These are phyloP conservation scores for Paecilomyces niveus DNA, from an alignment of 2,329 filamentous ascomycete genomes.

Conservation along the genomic window DNA sequence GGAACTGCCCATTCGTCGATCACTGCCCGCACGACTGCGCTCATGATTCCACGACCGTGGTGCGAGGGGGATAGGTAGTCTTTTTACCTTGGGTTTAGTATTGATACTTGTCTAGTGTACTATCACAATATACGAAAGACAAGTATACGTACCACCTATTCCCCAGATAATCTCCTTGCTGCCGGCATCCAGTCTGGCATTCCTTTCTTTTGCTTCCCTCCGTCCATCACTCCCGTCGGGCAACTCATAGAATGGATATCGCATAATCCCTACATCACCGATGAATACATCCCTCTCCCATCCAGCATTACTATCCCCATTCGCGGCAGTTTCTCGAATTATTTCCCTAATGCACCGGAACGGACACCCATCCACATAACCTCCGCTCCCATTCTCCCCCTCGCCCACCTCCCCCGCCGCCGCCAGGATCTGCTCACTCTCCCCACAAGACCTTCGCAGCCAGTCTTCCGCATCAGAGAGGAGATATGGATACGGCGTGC, in stretches of 20 bases:
- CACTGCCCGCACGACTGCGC: slow-evolving; percentile 12
- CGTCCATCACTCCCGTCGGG: slow-evolving; percentile 9
- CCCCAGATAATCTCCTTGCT: slow-evolving; percentile 18
- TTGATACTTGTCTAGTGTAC: not conserved
- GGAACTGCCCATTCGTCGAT: slow-evolving; percentile 20
- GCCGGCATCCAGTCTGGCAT: slow-evolving; percentile 13
- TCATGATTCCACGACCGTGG: slow-evolving; percentile 25
- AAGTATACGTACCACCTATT: slow-evolving; percentile 13
- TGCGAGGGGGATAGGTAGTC: slow-evolving; percentile 17
- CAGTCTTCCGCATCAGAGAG: slow-evolving; percentile 12
- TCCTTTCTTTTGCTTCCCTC: slow-evolving; percentile 8
- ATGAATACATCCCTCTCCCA: slow-evolving; percentile 8
- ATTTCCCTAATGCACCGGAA: slow-evolving; percentile 16
- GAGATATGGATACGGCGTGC: slow-evolving; percentile 19
- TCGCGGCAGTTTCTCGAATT: not conserved
- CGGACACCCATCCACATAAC: slow-evolving; percentile 12
- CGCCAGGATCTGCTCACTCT: not conserved
- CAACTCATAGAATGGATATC: slow-evolving; percentile 19
- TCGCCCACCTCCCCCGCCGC: not conserved
- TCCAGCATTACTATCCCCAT: not conserved
- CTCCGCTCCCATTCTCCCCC: not conserved
- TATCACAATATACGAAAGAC: not conserved
- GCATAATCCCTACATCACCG: slow-evolving; percentile 15
- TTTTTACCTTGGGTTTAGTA: slow-evolving; percentile 6
- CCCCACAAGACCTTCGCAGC: slow-evolving; percentile 1